These are phyloP conservation scores for Aquilaria malaccensis DNA, from an alignment of 345 rosid genomes.

Conservation along the genomic window DNA sequence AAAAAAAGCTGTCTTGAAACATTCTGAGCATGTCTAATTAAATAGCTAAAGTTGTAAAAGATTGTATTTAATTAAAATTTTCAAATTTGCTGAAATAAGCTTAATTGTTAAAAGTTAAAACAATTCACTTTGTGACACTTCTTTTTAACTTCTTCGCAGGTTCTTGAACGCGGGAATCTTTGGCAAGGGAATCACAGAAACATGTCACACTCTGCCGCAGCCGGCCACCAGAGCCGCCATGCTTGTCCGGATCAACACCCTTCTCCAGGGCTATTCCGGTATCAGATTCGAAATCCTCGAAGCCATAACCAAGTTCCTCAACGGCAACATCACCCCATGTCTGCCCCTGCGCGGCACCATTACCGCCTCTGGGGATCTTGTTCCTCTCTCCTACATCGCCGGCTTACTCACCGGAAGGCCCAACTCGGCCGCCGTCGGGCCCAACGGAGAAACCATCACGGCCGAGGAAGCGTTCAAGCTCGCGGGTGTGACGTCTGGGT, in stretches of 20 bases:
- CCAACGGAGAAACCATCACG: conserved; percentile 39
- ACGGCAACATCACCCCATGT: conserved; percentile 59
- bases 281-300: conserved; percentile 67
- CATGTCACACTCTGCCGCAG: conserved; percentile 48
- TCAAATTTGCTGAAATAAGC: no score
- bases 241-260: conserved; percentile 71
- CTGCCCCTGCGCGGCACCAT: conserved; percentile 74
- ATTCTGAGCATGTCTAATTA: no score
- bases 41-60: no score
- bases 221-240: conserved; percentile 61
- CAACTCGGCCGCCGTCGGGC: conserved; percentile 53
- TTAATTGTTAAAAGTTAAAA: no score
- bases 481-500: conserved; percentile 34
- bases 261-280: conserved; percentile 70
- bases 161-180: conserved; percentile 73
- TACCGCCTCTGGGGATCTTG: conserved; percentile 65
- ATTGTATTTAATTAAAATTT: no score
- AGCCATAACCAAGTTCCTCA: conserved; percentile 55
- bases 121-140: neutral
- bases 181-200: conserved; percentile 35
- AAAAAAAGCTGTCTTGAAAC: no score
- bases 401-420: conserved; percentile 58
- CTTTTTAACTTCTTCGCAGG: conserved; percentile 18
- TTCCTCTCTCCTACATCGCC: conserved; percentile 65
- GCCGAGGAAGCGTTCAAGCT: conserved; percentile 39